phyloP scores from a whole-genome alignment of 768 basidiomycete species.

The Collybiopsis luxurians region DNA sequence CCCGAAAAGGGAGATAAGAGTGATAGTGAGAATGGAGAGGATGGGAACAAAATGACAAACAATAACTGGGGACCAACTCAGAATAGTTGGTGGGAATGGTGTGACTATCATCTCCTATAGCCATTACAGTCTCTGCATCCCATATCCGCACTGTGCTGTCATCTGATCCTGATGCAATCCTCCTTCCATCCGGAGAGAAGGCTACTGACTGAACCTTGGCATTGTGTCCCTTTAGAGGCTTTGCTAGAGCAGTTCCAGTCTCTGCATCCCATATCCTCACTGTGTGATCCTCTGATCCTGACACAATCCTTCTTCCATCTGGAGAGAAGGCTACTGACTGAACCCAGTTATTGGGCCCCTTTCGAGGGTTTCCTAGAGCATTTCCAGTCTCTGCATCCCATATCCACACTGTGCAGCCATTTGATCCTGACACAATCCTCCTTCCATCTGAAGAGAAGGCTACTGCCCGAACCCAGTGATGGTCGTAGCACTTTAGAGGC shows the following conservation, averaged over 20 bases:
- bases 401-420: too few species aligned
- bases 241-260: background rate
- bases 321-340: too few species aligned
- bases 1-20: too few species aligned
- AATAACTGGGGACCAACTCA: background rate
- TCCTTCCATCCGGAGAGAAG: background rate
- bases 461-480: background rate
- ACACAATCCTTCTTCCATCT: background rate
- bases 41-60: too few species aligned
- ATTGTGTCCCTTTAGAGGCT: background rate
- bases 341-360: too few species aligned
- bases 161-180: background rate
- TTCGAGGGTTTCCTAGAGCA: too few species aligned
- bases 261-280: background rate
- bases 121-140: background rate
- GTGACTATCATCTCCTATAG: background rate
- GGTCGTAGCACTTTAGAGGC: background rate
- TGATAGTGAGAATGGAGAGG: too few species aligned
- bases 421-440: too few species aligned
- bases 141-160: background rate
- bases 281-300: background rate
- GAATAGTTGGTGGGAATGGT: too few species aligned
- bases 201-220: background rate
- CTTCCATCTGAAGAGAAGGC: conserved; percentile 3
- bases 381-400: too few species aligned